Conservation (phyloP, 352 stramenopile genomes). For the Phytophthora pinifolia region DNA sequence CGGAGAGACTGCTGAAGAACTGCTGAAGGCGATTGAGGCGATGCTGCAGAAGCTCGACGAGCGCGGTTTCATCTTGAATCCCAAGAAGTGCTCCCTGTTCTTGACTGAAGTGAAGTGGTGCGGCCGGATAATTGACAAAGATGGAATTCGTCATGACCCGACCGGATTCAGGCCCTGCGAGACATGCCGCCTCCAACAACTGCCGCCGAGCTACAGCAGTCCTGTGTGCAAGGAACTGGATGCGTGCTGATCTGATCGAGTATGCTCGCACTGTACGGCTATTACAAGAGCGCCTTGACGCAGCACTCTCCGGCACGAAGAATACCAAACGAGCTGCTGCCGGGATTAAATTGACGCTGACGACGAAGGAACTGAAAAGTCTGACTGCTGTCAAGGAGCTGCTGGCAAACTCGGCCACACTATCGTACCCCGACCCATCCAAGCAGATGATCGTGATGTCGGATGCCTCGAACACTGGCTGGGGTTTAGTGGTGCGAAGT, state of each 20-base stretch:
- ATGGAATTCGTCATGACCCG: slow-evolving; percentile 15
- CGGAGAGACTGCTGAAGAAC: too few relatives aligned
- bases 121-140: slow-evolving; percentile 18
- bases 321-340: slow-evolving; percentile 12
- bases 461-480: neutral
- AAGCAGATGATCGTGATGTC: neutral
- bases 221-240: slow-evolving; percentile 27
- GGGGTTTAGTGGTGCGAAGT: neutral
- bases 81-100: slow-evolving; percentile 25
- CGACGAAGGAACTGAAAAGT: neutral
- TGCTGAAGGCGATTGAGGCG: slow-evolving; percentile 13
- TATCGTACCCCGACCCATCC: neutral
- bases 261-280: slow-evolving; percentile 12
- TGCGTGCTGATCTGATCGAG: slow-evolving; percentile 15
- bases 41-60: slow-evolving; percentile 11
- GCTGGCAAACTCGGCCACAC: neutral
- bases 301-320: slow-evolving; percentile 1
- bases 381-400: slow-evolving; percentile 1
- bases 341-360: slow-evolving; percentile 6
- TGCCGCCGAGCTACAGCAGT: slow-evolving; percentile 27
- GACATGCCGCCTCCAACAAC: neutral
- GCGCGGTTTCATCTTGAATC: slow-evolving; percentile 19
- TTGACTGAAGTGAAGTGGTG: slow-evolving; percentile 20
- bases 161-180: slow-evolving; percentile 6
- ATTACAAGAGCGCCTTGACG: slow-evolving; percentile 18